A percentile compares a stretch with the other conserved stretches of the same genome.
These are phyloP conservation scores for Neofusicoccum ribis DNA, from an alignment of 2,329 filamentous ascomycete species.

Conservation along the genomic window DNA sequence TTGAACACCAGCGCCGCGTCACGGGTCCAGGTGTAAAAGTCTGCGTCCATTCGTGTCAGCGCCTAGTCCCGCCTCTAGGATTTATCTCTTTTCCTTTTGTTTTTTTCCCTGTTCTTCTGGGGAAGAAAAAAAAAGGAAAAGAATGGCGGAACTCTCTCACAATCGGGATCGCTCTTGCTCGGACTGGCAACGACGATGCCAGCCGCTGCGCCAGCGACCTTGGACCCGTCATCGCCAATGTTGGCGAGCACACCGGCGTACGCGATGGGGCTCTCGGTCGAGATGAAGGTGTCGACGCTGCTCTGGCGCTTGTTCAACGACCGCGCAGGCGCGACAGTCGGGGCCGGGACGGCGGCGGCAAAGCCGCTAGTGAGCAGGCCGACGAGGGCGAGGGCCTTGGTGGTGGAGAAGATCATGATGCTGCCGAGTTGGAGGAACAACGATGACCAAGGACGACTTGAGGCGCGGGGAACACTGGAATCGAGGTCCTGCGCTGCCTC, in stretches of 20 bases:
- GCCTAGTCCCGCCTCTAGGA: background rate
- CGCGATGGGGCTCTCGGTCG: conserved; percentile 14
- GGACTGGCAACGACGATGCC: conserved; percentile 48
- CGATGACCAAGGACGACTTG: too few relatives aligned
- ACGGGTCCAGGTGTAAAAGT: conserved; percentile 34
- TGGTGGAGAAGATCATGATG: background rate
- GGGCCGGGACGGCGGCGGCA: background rate
- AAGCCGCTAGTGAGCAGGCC: background rate
- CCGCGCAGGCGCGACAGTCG: background rate
- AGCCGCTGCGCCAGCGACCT: conserved; percentile 27
- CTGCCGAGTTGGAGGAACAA: too few relatives aligned
- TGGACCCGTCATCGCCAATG: conserved; percentile 13
- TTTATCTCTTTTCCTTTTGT: too few relatives aligned
- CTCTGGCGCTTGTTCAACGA: conserved; percentile 1
- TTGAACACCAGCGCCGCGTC: conserved; percentile 17
- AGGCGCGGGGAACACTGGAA: too few relatives aligned
- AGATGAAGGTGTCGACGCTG: conserved; percentile 6
- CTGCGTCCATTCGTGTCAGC: conserved; percentile 28
- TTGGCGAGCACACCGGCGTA: conserved; percentile 12
- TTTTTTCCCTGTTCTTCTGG: too few relatives aligned
- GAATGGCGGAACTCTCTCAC: conserved; percentile 25
- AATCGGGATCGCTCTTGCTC: conserved; percentile 43
- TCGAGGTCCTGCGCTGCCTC: background rate
- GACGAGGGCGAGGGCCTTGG: conserved; percentile 5
- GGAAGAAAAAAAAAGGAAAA: background rate